Percentiles rank a stretch among this genome's conserved stretches.
phyloP scores from a whole-genome alignment of 1,284 basidiomycete species.

The Ustilago tritici region DNA sequence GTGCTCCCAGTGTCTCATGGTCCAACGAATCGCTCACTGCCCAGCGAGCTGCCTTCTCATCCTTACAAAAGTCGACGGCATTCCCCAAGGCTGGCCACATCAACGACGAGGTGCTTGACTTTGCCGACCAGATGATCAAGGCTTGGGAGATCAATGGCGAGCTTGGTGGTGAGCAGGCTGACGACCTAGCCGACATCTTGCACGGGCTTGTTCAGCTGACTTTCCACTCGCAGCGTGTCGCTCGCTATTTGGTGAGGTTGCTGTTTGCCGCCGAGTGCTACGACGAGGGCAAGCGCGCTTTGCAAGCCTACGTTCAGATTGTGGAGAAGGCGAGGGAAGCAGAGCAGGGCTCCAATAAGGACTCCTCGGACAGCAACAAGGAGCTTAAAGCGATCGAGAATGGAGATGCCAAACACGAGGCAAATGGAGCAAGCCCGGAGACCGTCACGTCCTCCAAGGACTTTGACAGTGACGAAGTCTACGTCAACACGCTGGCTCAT shows the following conservation, averaged over 20 bases:
- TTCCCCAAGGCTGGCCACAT: constrained; percentile 88
- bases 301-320: constrained; percentile 62
- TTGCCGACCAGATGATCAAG: constrained; percentile 83
- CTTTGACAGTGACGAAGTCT: constrained; percentile 53
- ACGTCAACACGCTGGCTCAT: constrained; percentile 54
- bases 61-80: constrained; percentile 72
- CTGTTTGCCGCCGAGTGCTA: constrained; percentile 64
- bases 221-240: constrained; percentile 65
- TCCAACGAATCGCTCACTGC: constrained; percentile 60
- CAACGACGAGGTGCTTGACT: constrained; percentile 83
- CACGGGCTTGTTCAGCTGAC: constrained; percentile 62
- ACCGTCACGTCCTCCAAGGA: constrained; percentile 32
- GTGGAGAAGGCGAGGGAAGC: constrained; percentile 66
- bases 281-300: constrained; percentile 59
- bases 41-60: constrained; percentile 41
- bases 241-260: constrained; percentile 58
- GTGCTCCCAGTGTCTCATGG: constrained; percentile 57
- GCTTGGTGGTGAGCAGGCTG: constrained; percentile 60
- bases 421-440: constrained; percentile 4
- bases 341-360: constrained; percentile 24
- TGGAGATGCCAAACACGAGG: constrained; percentile 16
- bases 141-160: constrained; percentile 77
- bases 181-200: constrained; percentile 64
- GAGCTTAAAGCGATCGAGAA: constrained; percentile 11
- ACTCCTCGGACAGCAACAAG: constrained; percentile 20